phyloP scores from a whole-genome alignment of 768 basidiomycete genomes.

The Lactarius akahatsu region DNA sequence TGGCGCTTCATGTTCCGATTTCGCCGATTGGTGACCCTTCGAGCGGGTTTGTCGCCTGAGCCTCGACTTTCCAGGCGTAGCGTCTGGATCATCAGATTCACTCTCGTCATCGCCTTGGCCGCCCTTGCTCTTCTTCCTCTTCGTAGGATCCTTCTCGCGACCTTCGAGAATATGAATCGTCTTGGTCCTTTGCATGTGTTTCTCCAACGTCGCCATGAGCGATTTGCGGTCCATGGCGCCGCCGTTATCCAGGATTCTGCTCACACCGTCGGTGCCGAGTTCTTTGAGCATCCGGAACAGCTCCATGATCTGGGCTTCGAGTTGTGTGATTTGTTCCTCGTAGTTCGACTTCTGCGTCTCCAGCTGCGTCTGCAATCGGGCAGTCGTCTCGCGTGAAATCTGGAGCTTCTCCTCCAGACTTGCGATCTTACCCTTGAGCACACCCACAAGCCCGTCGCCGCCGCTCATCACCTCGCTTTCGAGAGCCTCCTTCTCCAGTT shows the following conservation, averaged over 20 bases:
- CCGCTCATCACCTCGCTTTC: conserved; percentile 81
- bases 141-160: conserved; percentile 39
- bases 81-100: conserved; percentile 52
- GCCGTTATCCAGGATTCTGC: conserved; percentile 61
- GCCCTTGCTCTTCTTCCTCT: conserved; percentile 36
- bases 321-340: conserved; percentile 82
- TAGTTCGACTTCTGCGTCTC: conserved; percentile 75
- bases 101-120: conserved; percentile 40
- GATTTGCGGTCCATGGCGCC: conserved; percentile 74
- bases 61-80: conserved; percentile 57
- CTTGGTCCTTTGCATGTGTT: conserved; percentile 76
- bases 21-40: conserved; percentile 36
- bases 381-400: conserved; percentile 75
- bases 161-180: conserved; percentile 88
- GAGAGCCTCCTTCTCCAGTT: conserved; percentile 78
- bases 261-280: conserved; percentile 65
- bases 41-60: conserved; percentile 40
- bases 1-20: conserved; percentile 41
- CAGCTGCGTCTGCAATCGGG: conserved; percentile 73
- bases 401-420: conserved; percentile 75
- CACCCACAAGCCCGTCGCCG: conserved; percentile 79
- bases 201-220: conserved; percentile 77
- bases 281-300: conserved; percentile 93
- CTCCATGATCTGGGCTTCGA: conserved; percentile 91
- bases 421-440: conserved; percentile 67